phyloP scores from a whole-genome alignment of 2,329 filamentous ascomycete genomes.

The Pseudovirgaria hyperparasitica region DNA sequence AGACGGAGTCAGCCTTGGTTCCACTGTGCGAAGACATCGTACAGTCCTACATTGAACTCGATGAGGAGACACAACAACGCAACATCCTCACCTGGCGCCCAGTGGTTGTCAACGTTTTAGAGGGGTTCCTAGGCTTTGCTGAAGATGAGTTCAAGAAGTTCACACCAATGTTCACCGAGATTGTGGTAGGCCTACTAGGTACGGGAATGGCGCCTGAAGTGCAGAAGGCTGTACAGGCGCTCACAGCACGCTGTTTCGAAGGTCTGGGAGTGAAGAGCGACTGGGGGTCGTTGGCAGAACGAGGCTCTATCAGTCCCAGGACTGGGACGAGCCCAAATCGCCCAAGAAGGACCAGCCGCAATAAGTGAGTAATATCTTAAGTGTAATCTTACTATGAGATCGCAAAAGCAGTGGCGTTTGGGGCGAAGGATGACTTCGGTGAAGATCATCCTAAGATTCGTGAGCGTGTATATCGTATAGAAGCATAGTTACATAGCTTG shows the following conservation, averaged over 20 bases:
- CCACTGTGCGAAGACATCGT: conserved; percentile 95
- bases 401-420: no score
- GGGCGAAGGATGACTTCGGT: no score
- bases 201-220: conserved; percentile 74
- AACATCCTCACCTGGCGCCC: conserved; percentile 97
- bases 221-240: conserved; percentile 60
- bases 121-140: conserved; percentile 81
- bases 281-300: no score
- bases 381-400: no score
- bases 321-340: no score
- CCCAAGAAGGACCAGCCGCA: no score
- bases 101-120: conserved; percentile 91
- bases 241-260: conserved; percentile 75
- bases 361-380: no score
- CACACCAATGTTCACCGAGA: conserved; percentile 71
- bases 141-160: conserved; percentile 67
- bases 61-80: conserved; percentile 91
- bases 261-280: no score
- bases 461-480: no score
- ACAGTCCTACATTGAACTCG: conserved; percentile 67
- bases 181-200: conserved; percentile 68
- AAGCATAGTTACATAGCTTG: no score
- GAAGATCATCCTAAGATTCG: no score
- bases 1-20: conserved; percentile 84
- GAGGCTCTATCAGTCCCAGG: no score